Conservation (phyloP, 257 asterid genomes). For the Eustoma russellianum region DNA sequence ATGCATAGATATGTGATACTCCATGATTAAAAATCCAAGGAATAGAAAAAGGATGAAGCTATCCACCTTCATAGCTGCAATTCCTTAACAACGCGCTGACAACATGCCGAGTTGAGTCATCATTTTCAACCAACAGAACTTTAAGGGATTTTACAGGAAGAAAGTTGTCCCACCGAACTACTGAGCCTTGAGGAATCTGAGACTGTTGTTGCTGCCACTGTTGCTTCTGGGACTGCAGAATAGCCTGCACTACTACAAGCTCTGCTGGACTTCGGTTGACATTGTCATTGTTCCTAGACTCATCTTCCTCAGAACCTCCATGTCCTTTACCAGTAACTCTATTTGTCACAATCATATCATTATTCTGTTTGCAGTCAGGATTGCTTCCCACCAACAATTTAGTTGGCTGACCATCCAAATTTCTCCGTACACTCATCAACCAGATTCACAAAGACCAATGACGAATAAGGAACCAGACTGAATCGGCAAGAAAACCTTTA, state of each 20-base stretch:
- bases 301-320: conserved; percentile 25
- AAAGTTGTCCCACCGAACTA: conserved; percentile 44
- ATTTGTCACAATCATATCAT: conserved; percentile 20
- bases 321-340: conserved; percentile 21
- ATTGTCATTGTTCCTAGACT: conserved; percentile 28
- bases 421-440: conserved; percentile 37
- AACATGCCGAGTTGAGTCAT: conserved; percentile 45
- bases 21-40: not conserved
- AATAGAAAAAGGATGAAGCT: not conserved
- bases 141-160: conserved; percentile 46
- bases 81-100: conserved; percentile 47
- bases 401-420: conserved; percentile 20
- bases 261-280: conserved; percentile 15
- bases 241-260: conserved; percentile 20
- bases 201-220: conserved; percentile 4
- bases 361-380: conserved; percentile 13
- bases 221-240: conserved; percentile 15
- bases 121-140: conserved; percentile 49
- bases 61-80: conserved; percentile 46
- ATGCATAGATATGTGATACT: not conserved
- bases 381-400: conserved; percentile 24
- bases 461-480: conserved; percentile 28
- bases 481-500: conserved; percentile 27
- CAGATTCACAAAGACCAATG: conserved; percentile 35
- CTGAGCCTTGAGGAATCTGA: conserved; percentile 19